Evolutionary conservation across 176 grass and related monocot species (phyloP).

Genomic region (Phyllostachys edulis): DNA sequence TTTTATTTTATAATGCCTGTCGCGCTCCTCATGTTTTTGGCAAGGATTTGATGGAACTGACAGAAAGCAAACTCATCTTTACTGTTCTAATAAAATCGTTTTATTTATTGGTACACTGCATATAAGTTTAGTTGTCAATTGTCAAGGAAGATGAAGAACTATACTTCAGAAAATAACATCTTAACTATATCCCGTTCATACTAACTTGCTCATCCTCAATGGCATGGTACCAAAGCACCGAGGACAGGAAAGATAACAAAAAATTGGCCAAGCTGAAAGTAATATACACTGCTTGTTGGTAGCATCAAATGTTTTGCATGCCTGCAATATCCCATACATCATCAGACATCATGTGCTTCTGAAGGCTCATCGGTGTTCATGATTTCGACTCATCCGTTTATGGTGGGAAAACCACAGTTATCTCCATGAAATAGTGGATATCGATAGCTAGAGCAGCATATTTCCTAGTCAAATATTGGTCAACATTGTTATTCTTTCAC

Average conservation of each 20-base stretch:
- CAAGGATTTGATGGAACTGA: slow-evolving; percentile 25
- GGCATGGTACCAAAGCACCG: not conserved
- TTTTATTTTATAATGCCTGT: not conserved
- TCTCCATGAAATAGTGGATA: slow-evolving; percentile 34
- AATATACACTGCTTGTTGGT: not conserved
- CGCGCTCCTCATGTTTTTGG: not conserved
- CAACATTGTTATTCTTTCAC: not conserved
- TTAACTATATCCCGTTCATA: not conserved
- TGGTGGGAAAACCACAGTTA: not conserved
- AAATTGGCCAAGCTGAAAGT: not conserved
- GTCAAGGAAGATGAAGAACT: not conserved
- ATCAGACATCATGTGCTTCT: not conserved
- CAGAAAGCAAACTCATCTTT: not conserved
- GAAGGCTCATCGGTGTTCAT: not conserved
- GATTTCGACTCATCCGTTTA: not conserved
- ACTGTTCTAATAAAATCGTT: not conserved
- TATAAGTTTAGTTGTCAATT: not conserved
- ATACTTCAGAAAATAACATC: not conserved
- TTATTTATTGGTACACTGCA: not conserved
- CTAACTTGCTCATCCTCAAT: not conserved
- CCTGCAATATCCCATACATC: not conserved
- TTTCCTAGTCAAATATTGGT: not conserved
- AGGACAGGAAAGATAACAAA: not conserved
- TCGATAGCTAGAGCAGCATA: not conserved
- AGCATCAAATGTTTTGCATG: not conserved